Conservation (phyloP, 2,329 filamentous ascomycete genomes). For the Clarireedia homoeocarpa region DNA sequence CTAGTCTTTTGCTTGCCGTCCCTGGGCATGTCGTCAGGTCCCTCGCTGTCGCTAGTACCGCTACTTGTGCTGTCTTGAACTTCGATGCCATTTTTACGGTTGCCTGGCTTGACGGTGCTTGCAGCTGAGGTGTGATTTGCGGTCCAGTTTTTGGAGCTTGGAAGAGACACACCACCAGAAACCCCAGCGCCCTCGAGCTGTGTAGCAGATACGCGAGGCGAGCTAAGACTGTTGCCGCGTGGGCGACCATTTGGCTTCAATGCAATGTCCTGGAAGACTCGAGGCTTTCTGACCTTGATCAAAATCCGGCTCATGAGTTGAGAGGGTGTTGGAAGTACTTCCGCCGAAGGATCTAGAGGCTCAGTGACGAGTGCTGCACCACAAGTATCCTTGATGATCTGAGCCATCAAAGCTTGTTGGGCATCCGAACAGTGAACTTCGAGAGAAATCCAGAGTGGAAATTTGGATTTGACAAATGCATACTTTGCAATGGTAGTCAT, state of each 20-base stretch:
- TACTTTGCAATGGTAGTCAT: constrained; percentile 92
- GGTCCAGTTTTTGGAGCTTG: constrained; percentile 37
- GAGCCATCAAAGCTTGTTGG: constrained; percentile 83
- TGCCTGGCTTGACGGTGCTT: constrained; percentile 14
- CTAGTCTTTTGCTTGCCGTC: constrained; percentile 59
- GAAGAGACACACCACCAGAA: constrained; percentile 42
- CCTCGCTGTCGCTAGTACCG: constrained; percentile 69
- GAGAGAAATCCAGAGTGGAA: constrained; percentile 87
- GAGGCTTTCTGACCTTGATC: constrained; percentile 87
- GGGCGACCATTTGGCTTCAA: constrained; percentile 41
- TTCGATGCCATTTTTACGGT: constrained; percentile 28
- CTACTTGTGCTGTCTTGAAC: constrained; percentile 52
- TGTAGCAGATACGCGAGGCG: constrained; percentile 60
- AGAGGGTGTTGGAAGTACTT: constrained; percentile 74
- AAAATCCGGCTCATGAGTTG: constrained; percentile 77
- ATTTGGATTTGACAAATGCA: constrained; percentile 79
- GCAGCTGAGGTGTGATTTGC: background rate
- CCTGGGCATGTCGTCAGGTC: constrained; percentile 43
- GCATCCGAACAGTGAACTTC: constrained; percentile 84
- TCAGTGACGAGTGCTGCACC: constrained; percentile 70
- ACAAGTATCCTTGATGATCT: constrained; percentile 80
- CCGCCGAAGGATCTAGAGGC: constrained; percentile 60
- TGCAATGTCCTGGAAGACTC: constrained; percentile 29
- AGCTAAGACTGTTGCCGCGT: constrained; percentile 67
- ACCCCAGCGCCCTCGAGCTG: constrained; percentile 49